These are phyloP conservation scores for Cladosporium oxysporum DNA, from an alignment of 2,329 filamentous ascomycete genomes.

Conservation along the genomic window DNA sequence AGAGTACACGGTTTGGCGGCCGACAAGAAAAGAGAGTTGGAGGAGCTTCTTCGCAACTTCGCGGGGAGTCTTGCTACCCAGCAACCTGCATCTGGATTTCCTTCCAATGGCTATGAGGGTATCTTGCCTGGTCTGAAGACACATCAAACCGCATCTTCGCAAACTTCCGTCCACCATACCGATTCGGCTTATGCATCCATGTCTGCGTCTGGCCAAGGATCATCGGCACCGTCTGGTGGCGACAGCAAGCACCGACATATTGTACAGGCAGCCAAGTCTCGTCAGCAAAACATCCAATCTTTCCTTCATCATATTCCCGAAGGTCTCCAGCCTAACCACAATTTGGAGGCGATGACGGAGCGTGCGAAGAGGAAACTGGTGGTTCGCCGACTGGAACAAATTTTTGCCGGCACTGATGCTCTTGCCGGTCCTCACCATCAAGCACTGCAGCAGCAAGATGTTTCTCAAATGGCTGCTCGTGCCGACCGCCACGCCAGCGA, in stretches of 20 bases:
- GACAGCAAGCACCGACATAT: slow-evolving; percentile 31
- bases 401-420: slow-evolving; percentile 72
- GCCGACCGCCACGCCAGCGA: slow-evolving; percentile 47
- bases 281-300: slow-evolving; percentile 64
- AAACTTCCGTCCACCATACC: slow-evolving; percentile 46
- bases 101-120: slow-evolving; percentile 36
- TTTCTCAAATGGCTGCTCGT: slow-evolving; percentile 56
- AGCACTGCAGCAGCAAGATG: slow-evolving; percentile 58
- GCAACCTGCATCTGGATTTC: slow-evolving; percentile 40
- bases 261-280: slow-evolving; percentile 34
- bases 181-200: slow-evolving; percentile 66
- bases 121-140: slow-evolving; percentile 53
- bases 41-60: slow-evolving; percentile 71
- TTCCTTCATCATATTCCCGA: slow-evolving; percentile 74
- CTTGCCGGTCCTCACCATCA: slow-evolving; percentile 48
- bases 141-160: slow-evolving; percentile 62
- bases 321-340: slow-evolving; percentile 63
- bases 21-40: slow-evolving; percentile 74
- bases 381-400: slow-evolving; percentile 73
- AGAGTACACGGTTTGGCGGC: slow-evolving; percentile 72
- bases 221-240: slow-evolving; percentile 40
- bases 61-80: slow-evolving; percentile 62
- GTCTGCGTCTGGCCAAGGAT: slow-evolving; percentile 50
- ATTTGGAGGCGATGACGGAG: slow-evolving; percentile 61
- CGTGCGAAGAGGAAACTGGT: slow-evolving; percentile 75